Percentiles rank a stretch among this genome's conserved stretches.
These are phyloP conservation scores for Microbotryum violaceum DNA, from an alignment of 1,284 basidiomycete genomes.

Conservation along the genomic window DNA sequence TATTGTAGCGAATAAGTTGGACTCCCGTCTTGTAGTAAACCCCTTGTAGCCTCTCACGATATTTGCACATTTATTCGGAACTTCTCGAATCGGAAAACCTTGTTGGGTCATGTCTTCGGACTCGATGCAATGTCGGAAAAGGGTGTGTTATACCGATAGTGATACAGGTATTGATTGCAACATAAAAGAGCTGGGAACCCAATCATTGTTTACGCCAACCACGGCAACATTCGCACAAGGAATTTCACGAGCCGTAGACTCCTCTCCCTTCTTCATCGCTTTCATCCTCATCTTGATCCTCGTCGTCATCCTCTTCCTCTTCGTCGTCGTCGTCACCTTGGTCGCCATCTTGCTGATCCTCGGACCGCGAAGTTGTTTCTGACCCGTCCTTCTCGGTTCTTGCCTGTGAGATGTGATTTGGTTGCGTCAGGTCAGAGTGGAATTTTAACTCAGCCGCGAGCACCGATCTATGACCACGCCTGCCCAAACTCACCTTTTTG, in stretches of 20 bases:
- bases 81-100: too few species aligned
- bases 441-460: not conserved
- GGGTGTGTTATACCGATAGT: too few species aligned
- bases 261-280: not conserved
- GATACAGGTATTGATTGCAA: not conserved
- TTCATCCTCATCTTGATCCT: constrained; percentile 5
- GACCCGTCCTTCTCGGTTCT: not conserved
- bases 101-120: not conserved
- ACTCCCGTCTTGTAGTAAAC: too few species aligned
- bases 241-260: not conserved
- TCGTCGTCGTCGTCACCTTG: constrained; percentile 6
- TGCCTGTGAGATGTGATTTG: not conserved
- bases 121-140: not conserved
- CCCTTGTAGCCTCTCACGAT: too few species aligned
- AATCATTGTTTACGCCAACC: not conserved
- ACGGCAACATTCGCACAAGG: not conserved
- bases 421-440: not conserved
- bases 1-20: too few species aligned
- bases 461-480: not conserved
- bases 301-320: constrained; percentile 9
- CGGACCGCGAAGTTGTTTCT: not conserved
- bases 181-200: not conserved
- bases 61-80: not conserved
- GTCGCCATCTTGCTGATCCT: not conserved
- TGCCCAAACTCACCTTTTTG: constrained; percentile 13